Conservation (phyloP, 371 early-diverging fungal genomes). For the Smittium culicis region DNA sequence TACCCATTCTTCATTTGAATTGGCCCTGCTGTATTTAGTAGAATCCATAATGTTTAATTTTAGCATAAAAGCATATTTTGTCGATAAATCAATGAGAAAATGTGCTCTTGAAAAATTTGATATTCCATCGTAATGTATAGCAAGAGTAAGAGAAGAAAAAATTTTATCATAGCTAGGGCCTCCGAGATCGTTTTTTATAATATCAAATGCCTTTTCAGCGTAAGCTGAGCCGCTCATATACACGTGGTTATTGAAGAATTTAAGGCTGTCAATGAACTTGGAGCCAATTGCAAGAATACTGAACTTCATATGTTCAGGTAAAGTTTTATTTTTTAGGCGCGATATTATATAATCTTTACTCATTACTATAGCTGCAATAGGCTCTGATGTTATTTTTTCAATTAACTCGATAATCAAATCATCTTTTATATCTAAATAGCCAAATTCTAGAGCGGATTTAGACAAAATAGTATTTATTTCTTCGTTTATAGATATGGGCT, state of each 20-base stretch:
- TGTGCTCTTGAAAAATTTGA: no score
- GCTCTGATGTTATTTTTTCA: no score
- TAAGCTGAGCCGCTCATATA: background rate
- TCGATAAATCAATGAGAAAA: background rate
- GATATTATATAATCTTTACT: background rate
- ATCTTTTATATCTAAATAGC: no score
- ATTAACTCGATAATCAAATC: no score
- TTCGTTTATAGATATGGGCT: no score
- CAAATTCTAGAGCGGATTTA: no score
- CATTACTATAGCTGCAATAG: no score
- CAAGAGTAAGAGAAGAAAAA: background rate
- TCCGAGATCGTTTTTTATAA: background rate
- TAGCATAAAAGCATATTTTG: background rate
- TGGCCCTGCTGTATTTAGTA: background rate
- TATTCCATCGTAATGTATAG: background rate
- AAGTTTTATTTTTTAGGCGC: background rate
- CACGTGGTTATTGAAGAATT: background rate
- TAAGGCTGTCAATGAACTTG: background rate
- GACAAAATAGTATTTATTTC: no score
- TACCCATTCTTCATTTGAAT: background rate
- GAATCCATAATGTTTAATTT: background rate
- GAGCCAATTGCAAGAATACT: background rate
- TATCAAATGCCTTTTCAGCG: background rate
- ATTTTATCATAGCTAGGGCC: background rate
- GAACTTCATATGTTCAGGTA: background rate